phyloP scores from a whole-genome alignment of 2,329 filamentous ascomycete genomes.

The Hypoxylon sp. region DNA sequence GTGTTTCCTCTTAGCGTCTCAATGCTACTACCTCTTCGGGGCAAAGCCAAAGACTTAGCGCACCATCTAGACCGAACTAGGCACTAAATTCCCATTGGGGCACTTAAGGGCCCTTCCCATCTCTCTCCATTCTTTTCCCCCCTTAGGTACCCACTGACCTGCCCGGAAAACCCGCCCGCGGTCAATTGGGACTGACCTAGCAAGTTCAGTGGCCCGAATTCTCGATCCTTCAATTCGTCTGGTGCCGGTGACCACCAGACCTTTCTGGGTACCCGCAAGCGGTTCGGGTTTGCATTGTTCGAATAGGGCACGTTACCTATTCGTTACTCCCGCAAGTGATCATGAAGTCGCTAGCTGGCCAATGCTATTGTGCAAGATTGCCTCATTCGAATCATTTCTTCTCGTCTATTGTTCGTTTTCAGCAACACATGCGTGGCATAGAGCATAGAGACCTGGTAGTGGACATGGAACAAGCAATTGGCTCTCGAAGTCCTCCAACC shows the following conservation, averaged over 20 bases:
- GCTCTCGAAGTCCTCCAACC: slow-evolving; percentile 18
- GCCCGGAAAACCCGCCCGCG: slow-evolving; percentile 43
- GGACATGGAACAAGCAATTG: slow-evolving; percentile 4
- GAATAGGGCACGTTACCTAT: slow-evolving; percentile 38
- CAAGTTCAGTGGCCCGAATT: slow-evolving; percentile 44
- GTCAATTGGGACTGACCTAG: slow-evolving; percentile 28
- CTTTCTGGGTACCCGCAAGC: slow-evolving; percentile 40
- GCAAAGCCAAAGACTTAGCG: slow-evolving; percentile 38
- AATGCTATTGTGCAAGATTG: slow-evolving; percentile 19
- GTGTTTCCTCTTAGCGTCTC: slow-evolving; percentile 39
- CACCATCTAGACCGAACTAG: slow-evolving; percentile 28
- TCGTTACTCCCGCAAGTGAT: slow-evolving; percentile 34
- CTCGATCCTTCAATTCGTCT: slow-evolving; percentile 26
- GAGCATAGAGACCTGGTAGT: not conserved
- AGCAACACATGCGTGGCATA: slow-evolving; percentile 5
- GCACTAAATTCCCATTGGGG: slow-evolving; percentile 46
- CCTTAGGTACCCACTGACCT: slow-evolving; percentile 22
- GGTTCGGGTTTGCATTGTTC: slow-evolving; percentile 38
- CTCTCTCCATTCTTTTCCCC: too few relatives aligned
- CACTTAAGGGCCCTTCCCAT: slow-evolving; percentile 39
- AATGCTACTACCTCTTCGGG: slow-evolving; percentile 27
- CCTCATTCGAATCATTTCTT: slow-evolving; percentile 11
- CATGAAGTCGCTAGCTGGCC: slow-evolving; percentile 29
- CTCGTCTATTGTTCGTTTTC: slow-evolving; percentile 12
- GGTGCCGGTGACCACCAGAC: slow-evolving; percentile 39